Base-by-base conservation (phyloP, 768 basidiomycete species). In the Panellus pusillus region DNA sequence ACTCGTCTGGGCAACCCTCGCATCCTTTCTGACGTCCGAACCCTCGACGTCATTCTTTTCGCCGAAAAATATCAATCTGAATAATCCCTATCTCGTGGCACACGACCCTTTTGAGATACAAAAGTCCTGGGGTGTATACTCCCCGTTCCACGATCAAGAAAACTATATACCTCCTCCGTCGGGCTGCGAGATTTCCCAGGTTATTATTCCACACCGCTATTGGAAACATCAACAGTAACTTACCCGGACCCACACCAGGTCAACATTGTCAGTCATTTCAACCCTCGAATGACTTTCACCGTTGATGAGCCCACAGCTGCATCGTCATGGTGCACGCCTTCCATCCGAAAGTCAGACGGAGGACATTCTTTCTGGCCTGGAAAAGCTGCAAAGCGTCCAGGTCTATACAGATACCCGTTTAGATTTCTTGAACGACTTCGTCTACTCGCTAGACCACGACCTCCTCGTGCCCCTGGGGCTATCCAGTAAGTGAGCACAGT, bases 251-350 rank as follows among this genome's bases (percentile, higher is more conserved):
- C 32, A n/a, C n/a, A n/a, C 14, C 28, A 87, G 84, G 83, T 80
- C 32, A 83, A 86, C 61, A 78, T 86, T 42, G 84, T 86, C 64
- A 55, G 82, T 67, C 28, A 11, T 18, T 47, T 18, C n/a, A n/a
- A 27, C 29, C 42, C 35, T 27, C 6, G 35, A 32, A 24, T 20
- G 9, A 7, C n/a, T 12, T 43, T n/a, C 18, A 17, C 17, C 14
- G 14, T 38, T 46, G n/a, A 44, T 50, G 24, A 7, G 53, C 9
- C 27, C 6, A 1, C 45, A 91, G 89, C 72, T 93, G 12, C 86
- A 92, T 68, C 78, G 91, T 5, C 91, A 93, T 63, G 91, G 90
- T 2, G 82, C 89, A 2, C 81, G 91, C 28, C 91, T 78, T 58
- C 91, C 91, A 0, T 90, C 90, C 0, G 59, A 63, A 0, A 72